Evolutionary conservation across 768 basidiomycete species (phyloP), one percentile per base, ranked within the genome.

Genomic region (Boletus rex-veris): DNA sequence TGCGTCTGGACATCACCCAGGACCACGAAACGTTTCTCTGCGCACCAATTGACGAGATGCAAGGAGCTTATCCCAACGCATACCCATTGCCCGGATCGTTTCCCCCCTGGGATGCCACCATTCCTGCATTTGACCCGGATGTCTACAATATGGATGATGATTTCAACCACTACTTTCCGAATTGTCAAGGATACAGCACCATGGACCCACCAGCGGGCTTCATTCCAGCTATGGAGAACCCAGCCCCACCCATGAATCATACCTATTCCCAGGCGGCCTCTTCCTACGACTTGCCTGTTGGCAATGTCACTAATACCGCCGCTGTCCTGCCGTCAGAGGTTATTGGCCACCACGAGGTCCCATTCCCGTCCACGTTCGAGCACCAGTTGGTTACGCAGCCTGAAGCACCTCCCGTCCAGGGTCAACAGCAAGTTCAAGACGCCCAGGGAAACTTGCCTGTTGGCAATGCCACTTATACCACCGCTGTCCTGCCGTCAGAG

Each of bases 21-120:
- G 0, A 2, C 4, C 12, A 14, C 14, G 14, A 10, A 35, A 5
- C 4, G 10, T 5, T 7, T 1, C 4, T 3, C 8, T 2, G 7
- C 28, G 7, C 7, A 3, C 3, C 36, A 18, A 18, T 24, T 7
- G 2, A 3, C 6, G 2, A 7, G 16, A 12, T 19, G 15, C 14
- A 2, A 10, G 12, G 12, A 24, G n/a, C 0, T 21, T 15, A 35
- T 0, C 18, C 47, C 1, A 51, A 15, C 42, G 12, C 35, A 4
- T 33, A 51, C 36, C 55, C 41, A 19, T 16, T n/a, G 3, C 16
- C 41, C 4, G 47, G 31, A 15, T 15, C 26, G 7, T 21, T 11
- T 3, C 18, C 30, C 14, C 18, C 21, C 5, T 6, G 5, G 24
- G 5, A 24, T 24, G 24, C 24, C 41, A 38, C 45, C 39, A 2